Base-by-base conservation (phyloP, 768 basidiomycete genomes). In the Agrocybe pediades region DNA sequence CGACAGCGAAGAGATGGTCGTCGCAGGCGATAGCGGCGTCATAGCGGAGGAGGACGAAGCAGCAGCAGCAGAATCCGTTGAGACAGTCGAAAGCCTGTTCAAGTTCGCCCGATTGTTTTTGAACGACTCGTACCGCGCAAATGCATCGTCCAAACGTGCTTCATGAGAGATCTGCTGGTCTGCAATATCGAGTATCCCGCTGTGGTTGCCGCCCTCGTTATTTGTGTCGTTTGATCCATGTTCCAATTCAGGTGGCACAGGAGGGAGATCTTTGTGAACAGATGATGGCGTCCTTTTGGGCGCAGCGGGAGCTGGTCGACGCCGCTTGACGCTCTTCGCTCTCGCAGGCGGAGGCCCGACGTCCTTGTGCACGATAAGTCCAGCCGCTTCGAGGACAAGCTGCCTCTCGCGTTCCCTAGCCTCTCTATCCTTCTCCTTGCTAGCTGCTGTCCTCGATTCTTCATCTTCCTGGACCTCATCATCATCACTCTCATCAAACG, bases 91-190 rank as follows among this genome's bases (percentile, higher is more conserved):
- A 55, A 86, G 68, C 46, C 88, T 73, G 55, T 82, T 83, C 43
- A 70, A 61, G 51, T 72, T 56, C n/a, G 64, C 56, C 58, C 80
- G 78, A 41, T 69, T 72, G 62, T 84, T 82, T 64, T 83, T 83
- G 70, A 87, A 95, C n/a, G 85, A 76, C 66, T 95, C 91, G 64
- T 96, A 97, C 30, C 92, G 79, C 52, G 91, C 90, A 67, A 88
- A 96, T 0, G 95, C 95, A 67, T 96, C 93, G 61, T 93, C 88
- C 30, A 90, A 71, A 5, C 69, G 75, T 3, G 68, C 64, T 41
- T 74, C 71, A 57, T 79, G 74, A 41, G 81, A 75, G 11, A 68
- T 46, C 11, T 48, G 21, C 42, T 55, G 56, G 9, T 24, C 64
- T 5, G 51, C 62, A n/a, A 60, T 55, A 39, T 65, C 64, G n/a